Evolutionary conservation across 2,329 filamentous ascomycete genomes (phyloP).

Genomic region (Alternaria ventricosa): DNA sequence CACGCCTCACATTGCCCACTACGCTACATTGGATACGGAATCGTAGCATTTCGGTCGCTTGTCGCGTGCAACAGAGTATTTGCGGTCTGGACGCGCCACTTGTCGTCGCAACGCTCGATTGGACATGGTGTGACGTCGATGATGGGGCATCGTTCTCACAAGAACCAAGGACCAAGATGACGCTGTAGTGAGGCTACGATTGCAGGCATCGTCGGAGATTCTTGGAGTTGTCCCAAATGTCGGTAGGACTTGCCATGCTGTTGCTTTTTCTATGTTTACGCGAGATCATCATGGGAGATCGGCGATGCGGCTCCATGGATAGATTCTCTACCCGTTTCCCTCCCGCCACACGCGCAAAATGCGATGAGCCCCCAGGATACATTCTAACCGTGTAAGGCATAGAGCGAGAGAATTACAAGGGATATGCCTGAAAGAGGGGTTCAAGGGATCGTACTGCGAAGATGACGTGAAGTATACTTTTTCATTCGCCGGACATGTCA

Average conservation of each 20-base stretch:
- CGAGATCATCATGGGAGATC: slow-evolving; percentile 24
- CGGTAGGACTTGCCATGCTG: slow-evolving; percentile 10
- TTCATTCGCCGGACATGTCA: slow-evolving; percentile 18
- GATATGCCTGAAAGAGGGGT: slow-evolving; percentile 14
- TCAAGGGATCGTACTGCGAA: slow-evolving; percentile 2
- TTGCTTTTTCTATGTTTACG: slow-evolving; percentile 25
- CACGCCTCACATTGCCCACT: slow-evolving; percentile 39
- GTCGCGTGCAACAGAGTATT: slow-evolving; percentile 32
- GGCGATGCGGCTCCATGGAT: slow-evolving; percentile 19
- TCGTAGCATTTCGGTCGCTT: slow-evolving; percentile 23
- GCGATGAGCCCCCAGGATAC: slow-evolving; percentile 13
- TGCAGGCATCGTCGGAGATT: slow-evolving; percentile 15
- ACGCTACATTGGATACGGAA: slow-evolving; percentile 20
- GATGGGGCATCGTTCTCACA: slow-evolving; percentile 5
- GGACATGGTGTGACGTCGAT: slow-evolving; percentile 30
- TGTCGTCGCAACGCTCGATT: slow-evolving; percentile 35
- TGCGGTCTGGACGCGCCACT: slow-evolving; percentile 35
- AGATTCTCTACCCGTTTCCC: slow-evolving; percentile 23
- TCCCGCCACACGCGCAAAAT: slow-evolving; percentile 41
- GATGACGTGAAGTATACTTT: slow-evolving; percentile 15
- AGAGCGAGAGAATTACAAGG: slow-evolving; percentile 13
- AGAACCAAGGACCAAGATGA: slow-evolving; percentile 6
- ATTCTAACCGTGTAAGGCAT: slow-evolving; percentile 18
- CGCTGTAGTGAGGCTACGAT: slow-evolving; percentile 18
- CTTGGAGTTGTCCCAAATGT: background rate